Evolutionary conservation across 768 basidiomycete species (phyloP).

Genomic region (Mycena sanguinolenta): DNA sequence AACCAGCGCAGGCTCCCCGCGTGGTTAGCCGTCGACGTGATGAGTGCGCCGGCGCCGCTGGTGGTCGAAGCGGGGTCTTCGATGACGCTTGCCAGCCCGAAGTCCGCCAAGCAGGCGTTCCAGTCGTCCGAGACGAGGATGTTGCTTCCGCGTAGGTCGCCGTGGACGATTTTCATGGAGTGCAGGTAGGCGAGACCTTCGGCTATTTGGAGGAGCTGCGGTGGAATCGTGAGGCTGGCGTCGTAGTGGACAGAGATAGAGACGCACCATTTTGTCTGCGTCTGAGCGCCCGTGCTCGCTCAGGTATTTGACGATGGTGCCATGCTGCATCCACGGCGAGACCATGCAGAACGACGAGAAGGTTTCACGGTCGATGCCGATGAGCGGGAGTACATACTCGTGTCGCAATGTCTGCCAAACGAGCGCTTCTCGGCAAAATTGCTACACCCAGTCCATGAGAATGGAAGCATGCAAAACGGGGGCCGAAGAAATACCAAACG

Average conservation of each 20-base stretch:
- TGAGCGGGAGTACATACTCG: not conserved
- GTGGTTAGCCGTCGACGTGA: not conserved
- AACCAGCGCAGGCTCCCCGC: slow-evolving; percentile 2
- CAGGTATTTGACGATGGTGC: slow-evolving; percentile 16
- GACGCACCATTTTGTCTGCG: slow-evolving; percentile 4
- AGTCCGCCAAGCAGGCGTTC: slow-evolving; percentile 12
- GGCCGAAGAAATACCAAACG: slow-evolving; percentile 13
- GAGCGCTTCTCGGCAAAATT: slow-evolving; percentile 22
- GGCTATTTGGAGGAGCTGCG: slow-evolving; percentile 5
- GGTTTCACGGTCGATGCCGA: slow-evolving; percentile 16
- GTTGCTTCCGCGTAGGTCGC: slow-evolving; percentile 13
- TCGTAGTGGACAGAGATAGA: not conserved
- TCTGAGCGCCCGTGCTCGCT: not conserved
- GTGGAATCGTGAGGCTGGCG: no score
- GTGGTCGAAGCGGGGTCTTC: not conserved
- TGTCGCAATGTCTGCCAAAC: slow-evolving; percentile 13
- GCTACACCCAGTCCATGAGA: not conserved
- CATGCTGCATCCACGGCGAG: slow-evolving; percentile 24
- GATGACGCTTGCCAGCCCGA: slow-evolving; percentile 5
- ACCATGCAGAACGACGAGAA: slow-evolving; percentile 23
- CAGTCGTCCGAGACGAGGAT: slow-evolving; percentile 2
- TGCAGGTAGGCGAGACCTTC: slow-evolving; percentile 13
- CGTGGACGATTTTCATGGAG: slow-evolving; percentile 12
- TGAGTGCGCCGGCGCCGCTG: no score
- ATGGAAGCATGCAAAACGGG: not conserved